Conservation (phyloP, 495 filamentous ascomycete species). For the Penicillium samsonianum region DNA sequence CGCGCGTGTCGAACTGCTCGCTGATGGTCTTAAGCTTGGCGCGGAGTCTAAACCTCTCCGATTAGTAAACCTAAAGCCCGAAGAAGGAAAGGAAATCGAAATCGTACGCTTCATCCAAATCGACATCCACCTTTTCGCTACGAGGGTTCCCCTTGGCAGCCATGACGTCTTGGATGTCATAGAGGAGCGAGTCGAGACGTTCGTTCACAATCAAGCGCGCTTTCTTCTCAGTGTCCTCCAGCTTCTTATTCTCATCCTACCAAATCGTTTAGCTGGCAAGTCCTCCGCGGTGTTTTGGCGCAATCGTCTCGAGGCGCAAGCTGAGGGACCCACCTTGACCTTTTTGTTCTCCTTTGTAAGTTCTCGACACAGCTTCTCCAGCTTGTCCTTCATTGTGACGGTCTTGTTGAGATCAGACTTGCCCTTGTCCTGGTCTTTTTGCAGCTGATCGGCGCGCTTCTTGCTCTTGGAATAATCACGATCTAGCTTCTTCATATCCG, state of each 20-base stretch:
- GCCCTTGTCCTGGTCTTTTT: constrained; percentile 93
- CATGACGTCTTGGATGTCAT: constrained; percentile 78
- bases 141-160: constrained; percentile 76
- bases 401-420: constrained; percentile 86
- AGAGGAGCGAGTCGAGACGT: constrained; percentile 70
- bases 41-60: constrained; percentile 63
- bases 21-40: constrained; percentile 89
- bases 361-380: constrained; percentile 92
- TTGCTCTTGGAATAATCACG: constrained; percentile 93
- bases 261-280: not conserved
- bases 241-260: constrained; percentile 89
- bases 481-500: constrained; percentile 92
- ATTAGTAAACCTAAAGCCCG: constrained; percentile 11
- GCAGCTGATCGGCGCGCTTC: constrained; percentile 89
- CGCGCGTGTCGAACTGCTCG: constrained; percentile 93
- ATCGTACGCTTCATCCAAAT: constrained; percentile 82
- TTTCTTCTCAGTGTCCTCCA: constrained; percentile 78
- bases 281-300: not conserved
- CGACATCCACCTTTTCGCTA: constrained; percentile 72
- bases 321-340: constrained; percentile 68
- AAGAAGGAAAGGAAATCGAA: not conserved
- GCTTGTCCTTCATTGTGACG: constrained; percentile 82
- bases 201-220: constrained; percentile 83
- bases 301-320: constrained; percentile 1
- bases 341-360: constrained; percentile 95